Percentiles rank a stretch among this genome's conserved stretches.
phyloP scores from a whole-genome alignment of 495 filamentous ascomycete genomes.

The Neurospora sp. region DNA sequence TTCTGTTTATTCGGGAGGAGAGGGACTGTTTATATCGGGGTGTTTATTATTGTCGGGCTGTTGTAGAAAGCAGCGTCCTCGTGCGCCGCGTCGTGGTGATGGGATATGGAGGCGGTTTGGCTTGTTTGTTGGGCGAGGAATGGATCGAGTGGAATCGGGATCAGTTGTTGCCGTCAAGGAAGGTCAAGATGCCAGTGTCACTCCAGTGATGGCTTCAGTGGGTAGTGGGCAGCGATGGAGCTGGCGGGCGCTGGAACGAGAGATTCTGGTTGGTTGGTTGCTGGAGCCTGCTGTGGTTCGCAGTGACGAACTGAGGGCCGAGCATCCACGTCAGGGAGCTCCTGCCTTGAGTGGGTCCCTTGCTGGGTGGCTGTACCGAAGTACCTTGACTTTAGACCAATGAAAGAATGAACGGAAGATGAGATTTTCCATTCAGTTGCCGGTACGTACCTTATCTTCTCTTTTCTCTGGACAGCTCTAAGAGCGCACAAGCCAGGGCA shows the following conservation, averaged over 20 bases:
- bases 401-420: not conserved
- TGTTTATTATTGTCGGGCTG: not conserved
- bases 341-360: constrained; percentile 19
- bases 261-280: not conserved
- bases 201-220: not conserved
- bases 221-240: constrained; percentile 1
- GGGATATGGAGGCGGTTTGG: not conserved
- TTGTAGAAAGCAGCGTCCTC: not conserved
- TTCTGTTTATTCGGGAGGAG: not conserved
- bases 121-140: not conserved
- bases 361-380: not conserved
- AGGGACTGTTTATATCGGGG: not conserved
- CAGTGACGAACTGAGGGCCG: not conserved
- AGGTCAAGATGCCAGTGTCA: not conserved
- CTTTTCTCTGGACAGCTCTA: not conserved
- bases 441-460: not conserved
- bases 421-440: not conserved
- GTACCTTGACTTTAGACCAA: not conserved
- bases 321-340: constrained; percentile 27
- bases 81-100: not conserved
- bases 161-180: not conserved
- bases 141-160: constrained; percentile 3
- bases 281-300: not conserved
- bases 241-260: not conserved
- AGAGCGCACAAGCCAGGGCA: not conserved